A percentile compares a stretch with the other conserved stretches of the same genome.
Conservation (phyloP, 208 protist genomes). For the Leishmania braziliensis region DNA sequence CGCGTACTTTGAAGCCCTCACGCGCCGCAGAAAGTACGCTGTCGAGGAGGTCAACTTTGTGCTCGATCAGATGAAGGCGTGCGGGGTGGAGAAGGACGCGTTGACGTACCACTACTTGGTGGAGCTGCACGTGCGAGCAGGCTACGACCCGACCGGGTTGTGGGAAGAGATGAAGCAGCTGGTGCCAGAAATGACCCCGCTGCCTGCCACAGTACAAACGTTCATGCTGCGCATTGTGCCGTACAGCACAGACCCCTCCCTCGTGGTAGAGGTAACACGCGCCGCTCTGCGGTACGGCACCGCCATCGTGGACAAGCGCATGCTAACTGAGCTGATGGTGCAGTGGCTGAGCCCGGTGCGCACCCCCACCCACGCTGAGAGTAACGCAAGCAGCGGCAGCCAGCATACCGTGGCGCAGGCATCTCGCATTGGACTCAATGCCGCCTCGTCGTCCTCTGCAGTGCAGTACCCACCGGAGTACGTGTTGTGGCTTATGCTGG, state of each 20-base stretch:
- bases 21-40: conserved; percentile 63
- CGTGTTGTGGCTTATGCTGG: conserved; percentile 80
- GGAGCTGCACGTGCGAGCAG: conserved; percentile 78
- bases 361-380: background rate
- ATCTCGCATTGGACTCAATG: conserved; percentile 7
- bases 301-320: conserved; percentile 65
- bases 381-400: conserved; percentile 1
- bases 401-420: conserved; percentile 7
- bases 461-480: conserved; percentile 71
- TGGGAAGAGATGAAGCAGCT: conserved; percentile 74
- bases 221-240: conserved; percentile 74
- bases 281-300: conserved; percentile 61
- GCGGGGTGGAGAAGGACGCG: conserved; percentile 42
- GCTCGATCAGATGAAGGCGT: conserved; percentile 53
- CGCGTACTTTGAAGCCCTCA: conserved; percentile 75
- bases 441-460: background rate
- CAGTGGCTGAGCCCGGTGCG: conserved; percentile 43
- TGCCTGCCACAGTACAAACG: conserved; percentile 68
- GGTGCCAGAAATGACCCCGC: conserved; percentile 42
- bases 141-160: conserved; percentile 59
- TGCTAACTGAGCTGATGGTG: conserved; percentile 66
- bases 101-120: conserved; percentile 86
- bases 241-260: conserved; percentile 40
- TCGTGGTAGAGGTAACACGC: conserved; percentile 73
- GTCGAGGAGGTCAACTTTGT: conserved; percentile 61